Evolutionary conservation across 2,329 filamentous ascomycete species (phyloP).

Genomic region (Diaporthe citrichinensis): DNA sequence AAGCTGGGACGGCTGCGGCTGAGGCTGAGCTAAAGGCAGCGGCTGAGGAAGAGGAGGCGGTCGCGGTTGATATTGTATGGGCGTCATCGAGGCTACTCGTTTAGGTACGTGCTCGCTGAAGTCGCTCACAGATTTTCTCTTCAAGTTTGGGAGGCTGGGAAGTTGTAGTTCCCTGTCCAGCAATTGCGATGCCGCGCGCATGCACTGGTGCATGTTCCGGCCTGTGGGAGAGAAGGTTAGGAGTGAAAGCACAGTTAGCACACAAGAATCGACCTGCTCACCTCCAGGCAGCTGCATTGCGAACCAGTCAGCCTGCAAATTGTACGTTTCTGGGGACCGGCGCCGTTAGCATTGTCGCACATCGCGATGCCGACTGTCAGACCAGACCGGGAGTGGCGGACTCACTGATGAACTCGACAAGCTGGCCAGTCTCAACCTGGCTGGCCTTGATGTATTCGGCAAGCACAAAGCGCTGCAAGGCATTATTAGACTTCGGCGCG

Average conservation of each 20-base stretch:
- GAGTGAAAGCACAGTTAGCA: slow-evolving; percentile 10
- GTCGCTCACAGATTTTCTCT: slow-evolving; percentile 52
- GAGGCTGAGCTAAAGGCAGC: slow-evolving; percentile 26
- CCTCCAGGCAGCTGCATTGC: slow-evolving; percentile 54
- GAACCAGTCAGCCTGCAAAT: slow-evolving; percentile 52
- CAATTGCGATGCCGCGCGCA: slow-evolving; percentile 50
- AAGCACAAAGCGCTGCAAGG: slow-evolving; percentile 67
- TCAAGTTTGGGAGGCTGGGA: slow-evolving; percentile 46
- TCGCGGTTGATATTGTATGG: slow-evolving; percentile 39
- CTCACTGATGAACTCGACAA: slow-evolving; percentile 62
- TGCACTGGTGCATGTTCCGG: slow-evolving; percentile 53
- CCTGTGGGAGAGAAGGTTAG: slow-evolving; percentile 47
- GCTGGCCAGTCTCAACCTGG: slow-evolving; percentile 59
- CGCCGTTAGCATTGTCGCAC: background rate
- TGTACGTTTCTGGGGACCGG: slow-evolving; percentile 41
- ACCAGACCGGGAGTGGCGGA: background rate
- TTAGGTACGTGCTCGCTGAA: slow-evolving; percentile 50
- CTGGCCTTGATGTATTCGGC: slow-evolving; percentile 72
- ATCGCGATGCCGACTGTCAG: background rate
- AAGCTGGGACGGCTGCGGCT: slow-evolving; percentile 33
- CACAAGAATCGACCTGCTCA: slow-evolving; percentile 42
- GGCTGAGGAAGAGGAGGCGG: slow-evolving; percentile 32
- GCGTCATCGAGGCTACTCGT: slow-evolving; percentile 47
- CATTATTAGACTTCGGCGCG: slow-evolving; percentile 21
- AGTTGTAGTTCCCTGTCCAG: slow-evolving; percentile 47